These are phyloP conservation scores for Phytophthora megakarya DNA, from an alignment of 352 stramenopile species.

Conservation along the genomic window DNA sequence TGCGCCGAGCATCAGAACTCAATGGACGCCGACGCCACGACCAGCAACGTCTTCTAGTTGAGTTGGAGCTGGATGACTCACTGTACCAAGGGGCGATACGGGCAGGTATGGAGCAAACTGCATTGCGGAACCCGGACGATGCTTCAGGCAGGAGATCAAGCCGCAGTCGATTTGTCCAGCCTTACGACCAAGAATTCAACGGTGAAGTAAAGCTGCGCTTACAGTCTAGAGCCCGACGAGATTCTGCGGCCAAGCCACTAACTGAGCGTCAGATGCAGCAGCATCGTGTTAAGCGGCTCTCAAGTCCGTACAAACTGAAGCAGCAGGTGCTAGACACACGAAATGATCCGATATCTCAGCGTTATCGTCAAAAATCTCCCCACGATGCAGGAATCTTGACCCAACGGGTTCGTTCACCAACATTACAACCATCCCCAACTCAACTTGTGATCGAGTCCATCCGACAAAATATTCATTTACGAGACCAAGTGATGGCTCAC, in stretches of 20 bases:
- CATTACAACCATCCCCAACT: slow-evolving; percentile 15
- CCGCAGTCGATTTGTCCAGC: slow-evolving; percentile 10
- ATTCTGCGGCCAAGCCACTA: slow-evolving; percentile 8
- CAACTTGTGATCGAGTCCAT: slow-evolving; percentile 57
- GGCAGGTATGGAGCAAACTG: slow-evolving; percentile 7
- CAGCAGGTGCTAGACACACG: slow-evolving; percentile 59
- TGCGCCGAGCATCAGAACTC: slow-evolving; percentile 16
- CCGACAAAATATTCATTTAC: slow-evolving; percentile 50
- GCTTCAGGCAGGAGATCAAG: slow-evolving; percentile 1
- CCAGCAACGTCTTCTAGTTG: slow-evolving; percentile 60
- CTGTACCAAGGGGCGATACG: slow-evolving; percentile 30
- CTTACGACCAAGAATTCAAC: slow-evolving; percentile 15
- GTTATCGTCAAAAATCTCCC: background rate
- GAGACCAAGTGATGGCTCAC: slow-evolving; percentile 49
- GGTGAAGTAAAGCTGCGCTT: slow-evolving; percentile 12
- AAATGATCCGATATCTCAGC: slow-evolving; percentile 6
- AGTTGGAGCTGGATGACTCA: slow-evolving; percentile 69
- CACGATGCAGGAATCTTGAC: background rate
- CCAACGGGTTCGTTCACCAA: slow-evolving; percentile 9
- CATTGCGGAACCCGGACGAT: background rate
- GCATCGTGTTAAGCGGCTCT: slow-evolving; percentile 33
- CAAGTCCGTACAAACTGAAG: slow-evolving; percentile 71
- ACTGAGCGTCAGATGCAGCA: slow-evolving; percentile 25
- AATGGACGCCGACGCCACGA: slow-evolving; percentile 34
- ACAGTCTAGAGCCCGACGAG: slow-evolving; percentile 9